Evolutionary conservation across 805 yeast genomes (phyloP), one percentile per base, ranked within the genome.

Genomic region (Candida jianshihensis): DNA sequence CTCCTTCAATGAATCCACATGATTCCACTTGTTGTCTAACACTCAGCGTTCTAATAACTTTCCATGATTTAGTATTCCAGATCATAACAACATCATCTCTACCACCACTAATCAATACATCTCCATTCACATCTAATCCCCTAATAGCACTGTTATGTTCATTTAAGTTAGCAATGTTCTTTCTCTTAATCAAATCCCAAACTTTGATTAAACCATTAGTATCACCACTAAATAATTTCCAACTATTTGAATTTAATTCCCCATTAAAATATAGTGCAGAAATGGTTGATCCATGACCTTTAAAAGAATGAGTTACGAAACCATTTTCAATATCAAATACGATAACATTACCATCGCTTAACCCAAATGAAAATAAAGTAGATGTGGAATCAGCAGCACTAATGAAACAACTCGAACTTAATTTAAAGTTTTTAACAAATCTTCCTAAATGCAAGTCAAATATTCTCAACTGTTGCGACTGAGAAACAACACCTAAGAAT

Each of bases 301-400:
- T 82, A 39, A 92, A 70, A 12, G 86, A 78, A 59, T 92, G 98
- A 0, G 98, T 92, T 4, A 82, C 75, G 46, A 72, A 86, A 1
- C 92, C 89, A 25, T 88, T 88, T 44, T 78, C 89, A 26, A 92
- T 71, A 58, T 92, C 99, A 81, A 95, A 88, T 1, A 92, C 94
- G 31, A 85, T 78, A 14, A 89, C 82, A 29, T 78, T 73, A 33
- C 98, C 97, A 59, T 92, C 98, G 1, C 97, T 83, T 32, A 95
- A 88, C 27, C 99, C 99, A 53, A 92, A 79, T 15, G 96, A 95
- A 51, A 89, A 75, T 26, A 92, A 65, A 3, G 95, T 78, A 3
- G 95, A 81, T 0, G 97, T 86, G 3, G 73, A 56, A 58, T 92
- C 98, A 17, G 74, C 75, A 10, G 81, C 68, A 31, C 87, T 71